Conservation (phyloP, 2,329 filamentous ascomycete genomes). For the Dactylellina sp. region DNA sequence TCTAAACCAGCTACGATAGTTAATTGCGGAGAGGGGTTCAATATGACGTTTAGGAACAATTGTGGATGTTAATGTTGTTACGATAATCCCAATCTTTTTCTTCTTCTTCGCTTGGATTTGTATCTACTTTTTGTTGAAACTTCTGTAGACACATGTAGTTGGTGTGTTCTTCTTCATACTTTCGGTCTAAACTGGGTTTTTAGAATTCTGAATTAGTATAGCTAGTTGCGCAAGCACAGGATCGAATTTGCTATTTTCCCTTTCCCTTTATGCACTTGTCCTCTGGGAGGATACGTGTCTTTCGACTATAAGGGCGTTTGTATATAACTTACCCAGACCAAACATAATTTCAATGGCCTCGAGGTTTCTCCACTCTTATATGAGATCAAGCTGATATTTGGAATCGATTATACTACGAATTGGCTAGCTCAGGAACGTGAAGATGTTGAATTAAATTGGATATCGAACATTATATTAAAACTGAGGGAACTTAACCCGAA, state of each 20-base stretch:
- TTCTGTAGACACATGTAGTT: neutral
- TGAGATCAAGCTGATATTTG: too few species aligned
- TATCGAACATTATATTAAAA: too few species aligned
- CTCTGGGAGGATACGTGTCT: constrained; percentile 3
- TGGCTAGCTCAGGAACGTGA: too few species aligned
- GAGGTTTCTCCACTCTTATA: constrained; percentile 11
- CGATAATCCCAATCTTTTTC: neutral
- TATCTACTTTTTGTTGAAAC: neutral
- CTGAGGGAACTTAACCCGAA: too few species aligned
- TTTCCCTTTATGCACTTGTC: neutral
- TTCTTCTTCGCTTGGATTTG: neutral
- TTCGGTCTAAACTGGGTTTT: neutral
- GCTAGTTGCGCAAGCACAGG: neutral
- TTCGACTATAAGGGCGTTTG: neutral
- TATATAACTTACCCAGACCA: neutral
- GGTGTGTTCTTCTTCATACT: neutral
- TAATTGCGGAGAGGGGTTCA: neutral
- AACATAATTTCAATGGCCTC: neutral
- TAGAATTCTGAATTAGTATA: neutral
- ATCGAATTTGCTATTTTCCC: neutral
- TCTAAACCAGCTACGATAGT: neutral
- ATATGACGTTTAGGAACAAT: neutral
- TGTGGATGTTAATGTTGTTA: neutral
- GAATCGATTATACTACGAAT: too few species aligned
- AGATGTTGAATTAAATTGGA: too few species aligned